Evolutionary conservation across 2,329 filamentous ascomycete species (phyloP).

Genomic region (Penicillium olsonii): DNA sequence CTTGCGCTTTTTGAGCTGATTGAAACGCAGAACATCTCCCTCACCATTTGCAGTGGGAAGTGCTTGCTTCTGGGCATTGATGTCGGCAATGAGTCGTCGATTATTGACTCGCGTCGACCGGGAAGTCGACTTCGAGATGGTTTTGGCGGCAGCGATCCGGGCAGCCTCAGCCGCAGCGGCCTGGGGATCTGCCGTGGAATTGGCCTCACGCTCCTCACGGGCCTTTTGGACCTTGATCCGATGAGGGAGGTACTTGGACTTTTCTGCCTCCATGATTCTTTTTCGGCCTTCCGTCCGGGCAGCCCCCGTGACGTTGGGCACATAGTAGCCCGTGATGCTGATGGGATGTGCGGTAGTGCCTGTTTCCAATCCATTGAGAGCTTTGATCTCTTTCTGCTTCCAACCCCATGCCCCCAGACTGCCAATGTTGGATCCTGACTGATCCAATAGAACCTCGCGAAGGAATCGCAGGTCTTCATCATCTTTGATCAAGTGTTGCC

Average conservation of each 20-base stretch:
- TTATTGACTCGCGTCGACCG: conserved; percentile 95
- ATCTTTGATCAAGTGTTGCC: conserved; percentile 69
- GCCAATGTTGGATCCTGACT: conserved; percentile 52
- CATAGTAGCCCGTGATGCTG: conserved; percentile 70
- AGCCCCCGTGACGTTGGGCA: conserved; percentile 79
- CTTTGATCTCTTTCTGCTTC: conserved; percentile 72
- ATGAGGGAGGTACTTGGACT: conserved; percentile 96
- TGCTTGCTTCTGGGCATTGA: conserved; percentile 88
- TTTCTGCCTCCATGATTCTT: conserved; percentile 95
- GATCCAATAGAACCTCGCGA: conserved; percentile 51
- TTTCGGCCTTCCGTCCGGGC: conserved; percentile 91
- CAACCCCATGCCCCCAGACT: conserved; percentile 67
- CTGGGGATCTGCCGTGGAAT: conserved; percentile 63
- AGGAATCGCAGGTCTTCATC: conserved; percentile 65
- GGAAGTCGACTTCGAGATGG: conserved; percentile 83
- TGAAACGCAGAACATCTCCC: conserved; percentile 92
- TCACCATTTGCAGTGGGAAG: conserved; percentile 70
- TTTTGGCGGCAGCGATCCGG: conserved; percentile 75
- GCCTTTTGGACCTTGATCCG: conserved; percentile 94
- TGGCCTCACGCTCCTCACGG: conserved; percentile 83
- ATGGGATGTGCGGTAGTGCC: conserved; percentile 56
- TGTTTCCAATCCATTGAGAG: conserved; percentile 62
- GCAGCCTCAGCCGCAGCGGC: conserved; percentile 69
- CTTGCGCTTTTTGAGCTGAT: conserved; percentile 98
- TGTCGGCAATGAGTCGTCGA: conserved; percentile 87